phyloP scores from a whole-genome alignment of 495 filamentous ascomycete species.

The Hyaloscypha hepaticicola region DNA sequence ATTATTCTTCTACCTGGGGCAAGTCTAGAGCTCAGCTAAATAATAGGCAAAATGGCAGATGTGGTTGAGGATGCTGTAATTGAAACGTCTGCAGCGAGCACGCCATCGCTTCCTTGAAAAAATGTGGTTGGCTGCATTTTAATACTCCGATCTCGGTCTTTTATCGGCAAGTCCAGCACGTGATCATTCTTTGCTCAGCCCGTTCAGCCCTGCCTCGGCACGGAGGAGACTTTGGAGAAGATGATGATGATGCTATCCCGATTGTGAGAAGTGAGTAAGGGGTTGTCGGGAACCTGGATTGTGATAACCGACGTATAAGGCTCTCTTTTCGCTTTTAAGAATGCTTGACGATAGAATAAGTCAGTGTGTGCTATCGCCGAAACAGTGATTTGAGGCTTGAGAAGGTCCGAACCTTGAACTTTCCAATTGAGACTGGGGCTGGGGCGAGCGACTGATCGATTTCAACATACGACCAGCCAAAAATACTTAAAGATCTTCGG shows the following conservation, averaged over 20 bases:
- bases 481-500: not conserved
- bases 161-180: not conserved
- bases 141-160: not conserved
- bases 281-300: not conserved
- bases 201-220: not conserved
- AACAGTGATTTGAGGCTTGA: not conserved
- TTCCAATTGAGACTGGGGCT: too few relatives aligned
- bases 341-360: not conserved
- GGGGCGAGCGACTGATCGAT: not conserved
- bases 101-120: not conserved
- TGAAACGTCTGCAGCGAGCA: not conserved
- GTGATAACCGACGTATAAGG: not conserved
- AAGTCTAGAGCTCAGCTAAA: constrained; percentile 3
- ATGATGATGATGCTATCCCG: too few relatives aligned
- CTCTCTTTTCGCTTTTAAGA: not conserved
- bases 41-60: not conserved
- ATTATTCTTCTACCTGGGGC: not conserved
- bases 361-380: not conserved
- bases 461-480: not conserved
- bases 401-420: not conserved
- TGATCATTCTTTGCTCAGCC: not conserved
- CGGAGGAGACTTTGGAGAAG: too few relatives aligned
- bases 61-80: not conserved
- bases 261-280: not conserved
- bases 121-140: not conserved